Evolutionary conservation across 345 rosid genomes (phyloP).

Genomic region (Laguncularia racemosa): DNA sequence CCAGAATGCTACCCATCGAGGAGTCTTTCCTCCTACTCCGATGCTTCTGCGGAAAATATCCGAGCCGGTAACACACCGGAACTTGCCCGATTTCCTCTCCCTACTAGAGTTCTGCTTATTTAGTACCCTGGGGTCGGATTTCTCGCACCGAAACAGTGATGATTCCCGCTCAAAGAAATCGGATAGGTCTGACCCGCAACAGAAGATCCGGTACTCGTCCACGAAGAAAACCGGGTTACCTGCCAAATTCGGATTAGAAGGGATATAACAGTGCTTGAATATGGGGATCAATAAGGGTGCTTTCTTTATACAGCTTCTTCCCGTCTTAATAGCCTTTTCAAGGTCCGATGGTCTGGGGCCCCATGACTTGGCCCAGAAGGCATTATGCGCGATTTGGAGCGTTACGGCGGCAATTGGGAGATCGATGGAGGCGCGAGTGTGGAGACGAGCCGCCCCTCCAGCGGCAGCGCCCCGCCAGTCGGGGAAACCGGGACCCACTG

Average conservation of each 20-base stretch:
- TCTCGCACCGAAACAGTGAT: slow-evolving; percentile 47
- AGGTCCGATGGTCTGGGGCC: slow-evolving; percentile 81
- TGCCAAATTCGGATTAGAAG: slow-evolving; percentile 76
- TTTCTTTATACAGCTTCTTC: slow-evolving; percentile 75
- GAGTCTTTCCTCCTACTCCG: slow-evolving; percentile 50
- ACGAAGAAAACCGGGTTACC: slow-evolving; percentile 96
- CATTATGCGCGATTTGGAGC: slow-evolving; percentile 79
- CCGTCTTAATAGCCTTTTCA: slow-evolving; percentile 74
- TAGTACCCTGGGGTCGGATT: slow-evolving; percentile 31
- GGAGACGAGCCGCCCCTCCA: slow-evolving; percentile 45
- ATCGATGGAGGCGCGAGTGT: slow-evolving; percentile 72
- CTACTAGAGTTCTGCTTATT: slow-evolving; percentile 58
- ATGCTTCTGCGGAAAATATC: slow-evolving; percentile 56
- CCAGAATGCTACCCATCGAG: slow-evolving; percentile 99
- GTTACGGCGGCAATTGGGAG: slow-evolving; percentile 89
- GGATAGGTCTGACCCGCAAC: slow-evolving; percentile 92
- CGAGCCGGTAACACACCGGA: slow-evolving; percentile 12
- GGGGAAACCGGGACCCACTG: slow-evolving; percentile 84
- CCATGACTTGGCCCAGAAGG: slow-evolving; percentile 90
- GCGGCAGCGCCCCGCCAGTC: slow-evolving; percentile 68
- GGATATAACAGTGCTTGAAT: slow-evolving; percentile 87
- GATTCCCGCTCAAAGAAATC: slow-evolving; percentile 84
- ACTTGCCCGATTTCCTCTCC: slow-evolving; percentile 41
- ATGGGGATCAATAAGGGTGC: slow-evolving; percentile 90
- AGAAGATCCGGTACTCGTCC: slow-evolving; percentile 80